A percentile compares a stretch with the other conserved stretches of the same genome.
phyloP scores from a whole-genome alignment of 202 grass and related monocot genomes.

The Zizania palustris region DNA sequence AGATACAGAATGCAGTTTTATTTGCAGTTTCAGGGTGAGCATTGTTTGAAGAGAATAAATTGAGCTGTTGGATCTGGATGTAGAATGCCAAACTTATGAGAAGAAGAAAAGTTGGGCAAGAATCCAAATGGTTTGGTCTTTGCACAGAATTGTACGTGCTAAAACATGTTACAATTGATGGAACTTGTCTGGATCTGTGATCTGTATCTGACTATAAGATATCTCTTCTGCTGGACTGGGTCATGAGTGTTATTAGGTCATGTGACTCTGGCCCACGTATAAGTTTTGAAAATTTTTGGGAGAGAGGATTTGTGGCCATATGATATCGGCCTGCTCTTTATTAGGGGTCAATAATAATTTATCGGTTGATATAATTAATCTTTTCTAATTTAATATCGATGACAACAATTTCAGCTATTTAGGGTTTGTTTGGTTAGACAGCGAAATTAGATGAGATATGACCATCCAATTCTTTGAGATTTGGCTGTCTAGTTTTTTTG shows the following conservation, averaged over 20 bases:
- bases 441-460: too few species aligned
- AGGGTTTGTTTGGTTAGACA: too few species aligned
- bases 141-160: not conserved
- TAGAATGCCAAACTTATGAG: not conserved
- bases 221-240: not conserved
- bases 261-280: too few species aligned
- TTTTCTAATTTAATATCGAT: too few species aligned
- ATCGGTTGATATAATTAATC: too few species aligned
- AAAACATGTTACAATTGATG: not conserved
- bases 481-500: too few species aligned
- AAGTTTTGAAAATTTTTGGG: too few species aligned
- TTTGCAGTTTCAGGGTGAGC: not conserved
- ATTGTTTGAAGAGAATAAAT: not conserved
- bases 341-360: too few species aligned
- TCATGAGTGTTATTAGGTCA: too few species aligned
- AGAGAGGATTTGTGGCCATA: not conserved
- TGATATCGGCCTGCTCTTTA: not conserved
- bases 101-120: not conserved
- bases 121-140: not conserved
- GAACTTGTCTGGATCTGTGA: not conserved
- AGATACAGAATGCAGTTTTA: not conserved
- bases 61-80: not conserved
- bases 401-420: too few species aligned
- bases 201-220: not conserved
- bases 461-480: too few species aligned